These are phyloP conservation scores for Podospora bellae-mahoneyi DNA, from an alignment of 495 filamentous ascomycete genomes.

Conservation along the genomic window DNA sequence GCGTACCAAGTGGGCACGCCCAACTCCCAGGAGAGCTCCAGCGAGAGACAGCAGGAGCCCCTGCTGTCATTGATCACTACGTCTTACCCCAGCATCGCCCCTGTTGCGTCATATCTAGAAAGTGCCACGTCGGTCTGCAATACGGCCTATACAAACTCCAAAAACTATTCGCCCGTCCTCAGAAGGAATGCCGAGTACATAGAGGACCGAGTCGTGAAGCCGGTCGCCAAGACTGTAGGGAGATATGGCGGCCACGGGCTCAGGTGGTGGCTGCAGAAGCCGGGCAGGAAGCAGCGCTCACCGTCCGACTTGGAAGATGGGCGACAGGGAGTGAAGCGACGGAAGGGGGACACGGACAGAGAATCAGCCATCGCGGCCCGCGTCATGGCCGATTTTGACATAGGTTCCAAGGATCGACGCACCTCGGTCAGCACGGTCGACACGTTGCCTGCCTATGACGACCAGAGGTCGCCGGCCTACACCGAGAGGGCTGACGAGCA, in stretches of 20 bases:
- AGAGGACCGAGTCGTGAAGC: constrained; percentile 72
- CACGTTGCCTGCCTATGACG: constrained; percentile 75
- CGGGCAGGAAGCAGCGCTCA: constrained; percentile 40
- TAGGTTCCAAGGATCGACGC: constrained; percentile 35
- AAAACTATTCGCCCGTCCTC: constrained; percentile 82
- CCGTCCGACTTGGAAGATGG: constrained; percentile 40
- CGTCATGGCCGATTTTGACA: constrained; percentile 4
- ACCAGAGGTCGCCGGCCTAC: constrained; percentile 68
- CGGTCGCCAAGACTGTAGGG: constrained; percentile 78
- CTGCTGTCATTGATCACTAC: constrained; percentile 76
- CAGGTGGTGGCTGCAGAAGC: constrained; percentile 64
- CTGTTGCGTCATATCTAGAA: constrained; percentile 75
- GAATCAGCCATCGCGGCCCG: constrained; percentile 4
- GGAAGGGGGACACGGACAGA: constrained; percentile 39
- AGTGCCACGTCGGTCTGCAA: constrained; percentile 78
- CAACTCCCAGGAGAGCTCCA: constrained; percentile 8
- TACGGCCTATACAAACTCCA: constrained; percentile 72
- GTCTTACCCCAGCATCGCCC: constrained; percentile 56
- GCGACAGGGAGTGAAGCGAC: constrained; percentile 57
- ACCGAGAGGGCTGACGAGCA: constrained; percentile 45
- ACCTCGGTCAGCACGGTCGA: constrained; percentile 56
- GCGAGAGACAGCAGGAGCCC: constrained; percentile 56
- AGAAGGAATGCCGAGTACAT: constrained; percentile 80
- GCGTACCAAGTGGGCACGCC: constrained; percentile 25
- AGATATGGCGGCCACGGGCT: constrained; percentile 71